Conservation (phyloP, 2,329 filamentous ascomycete genomes). For the Grosmannia huntii region DNA sequence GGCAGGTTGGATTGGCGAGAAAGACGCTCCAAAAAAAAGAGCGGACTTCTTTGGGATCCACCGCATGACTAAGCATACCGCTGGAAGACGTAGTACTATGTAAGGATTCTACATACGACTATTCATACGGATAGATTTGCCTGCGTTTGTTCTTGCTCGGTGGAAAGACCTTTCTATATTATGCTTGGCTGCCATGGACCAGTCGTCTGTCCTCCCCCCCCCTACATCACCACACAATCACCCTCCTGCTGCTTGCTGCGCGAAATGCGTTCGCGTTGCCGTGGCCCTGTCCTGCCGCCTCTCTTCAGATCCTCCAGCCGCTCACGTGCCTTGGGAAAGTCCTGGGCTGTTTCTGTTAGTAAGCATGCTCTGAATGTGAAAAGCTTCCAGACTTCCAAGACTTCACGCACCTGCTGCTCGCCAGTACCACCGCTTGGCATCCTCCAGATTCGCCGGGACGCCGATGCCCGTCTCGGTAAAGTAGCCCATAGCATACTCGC, state of each 20-base stretch:
- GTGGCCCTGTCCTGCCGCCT: conserved; percentile 58
- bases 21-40: too few species aligned
- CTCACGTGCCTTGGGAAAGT: conserved; percentile 86
- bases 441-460: conserved; percentile 71
- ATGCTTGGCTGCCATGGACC: background rate
- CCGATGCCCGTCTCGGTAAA: conserved; percentile 95
- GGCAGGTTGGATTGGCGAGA: background rate
- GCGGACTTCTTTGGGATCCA: too few species aligned
- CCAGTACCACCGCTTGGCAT: conserved; percentile 98
- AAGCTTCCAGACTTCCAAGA: too few species aligned
- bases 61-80: too few species aligned
- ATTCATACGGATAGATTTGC: too few species aligned
- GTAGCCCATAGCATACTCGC: conserved; percentile 96
- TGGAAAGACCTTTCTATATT: too few species aligned
- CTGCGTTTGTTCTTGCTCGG: too few species aligned
- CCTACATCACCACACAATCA: conserved; percentile 72
- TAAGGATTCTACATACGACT: too few species aligned
- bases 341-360: conserved; percentile 52
- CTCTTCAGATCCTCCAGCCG: conserved; percentile 84
- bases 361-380: too few species aligned
- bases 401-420: conserved; percentile 89
- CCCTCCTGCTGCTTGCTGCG: conserved; percentile 80
- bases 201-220: background rate
- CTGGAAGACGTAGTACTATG: too few species aligned
- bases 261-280: conserved; percentile 65